phyloP scores from a whole-genome alignment of 345 rosid species.

The Gossypium longicalyx region DNA sequence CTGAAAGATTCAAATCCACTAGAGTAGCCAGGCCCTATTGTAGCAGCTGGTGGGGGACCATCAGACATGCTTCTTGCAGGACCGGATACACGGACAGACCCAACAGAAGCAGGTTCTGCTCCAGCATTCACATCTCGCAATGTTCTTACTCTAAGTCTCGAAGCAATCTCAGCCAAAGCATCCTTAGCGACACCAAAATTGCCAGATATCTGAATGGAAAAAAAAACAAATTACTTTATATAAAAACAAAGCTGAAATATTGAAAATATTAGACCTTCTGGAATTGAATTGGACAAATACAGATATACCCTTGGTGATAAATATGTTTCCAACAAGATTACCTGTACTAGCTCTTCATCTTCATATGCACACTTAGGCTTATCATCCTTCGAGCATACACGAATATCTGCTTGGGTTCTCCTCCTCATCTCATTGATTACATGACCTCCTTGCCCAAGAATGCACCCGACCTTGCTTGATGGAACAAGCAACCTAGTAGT shows the following conservation, averaged over 20 bases:
- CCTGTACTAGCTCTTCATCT: conserved; percentile 65
- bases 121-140: conserved; percentile 42
- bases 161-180: conserved; percentile 51
- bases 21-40: conserved; percentile 29
- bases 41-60: conserved; percentile 24
- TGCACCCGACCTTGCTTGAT: conserved; percentile 53
- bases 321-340: conserved; percentile 15
- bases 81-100: conserved; percentile 31
- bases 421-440: conserved; percentile 64
- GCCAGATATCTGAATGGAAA: conserved; percentile 46
- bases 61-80: conserved; percentile 30
- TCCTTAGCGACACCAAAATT: conserved; percentile 46
- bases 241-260: background rate
- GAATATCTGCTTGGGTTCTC: conserved; percentile 54
- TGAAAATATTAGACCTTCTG: background rate
- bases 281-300: background rate
- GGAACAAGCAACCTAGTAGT: conserved; percentile 53
- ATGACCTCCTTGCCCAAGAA: conserved; percentile 62
- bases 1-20: conserved; percentile 34
- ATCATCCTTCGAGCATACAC: conserved; percentile 51
- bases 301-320: background rate
- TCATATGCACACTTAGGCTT: conserved; percentile 49
- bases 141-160: conserved; percentile 48
- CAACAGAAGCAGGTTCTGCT: conserved; percentile 30
- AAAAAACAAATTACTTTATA: conserved; percentile 17